Evolutionary conservation across 2,329 filamentous ascomycete genomes (phyloP).

Genomic region (Colletotrichum shisoi): DNA sequence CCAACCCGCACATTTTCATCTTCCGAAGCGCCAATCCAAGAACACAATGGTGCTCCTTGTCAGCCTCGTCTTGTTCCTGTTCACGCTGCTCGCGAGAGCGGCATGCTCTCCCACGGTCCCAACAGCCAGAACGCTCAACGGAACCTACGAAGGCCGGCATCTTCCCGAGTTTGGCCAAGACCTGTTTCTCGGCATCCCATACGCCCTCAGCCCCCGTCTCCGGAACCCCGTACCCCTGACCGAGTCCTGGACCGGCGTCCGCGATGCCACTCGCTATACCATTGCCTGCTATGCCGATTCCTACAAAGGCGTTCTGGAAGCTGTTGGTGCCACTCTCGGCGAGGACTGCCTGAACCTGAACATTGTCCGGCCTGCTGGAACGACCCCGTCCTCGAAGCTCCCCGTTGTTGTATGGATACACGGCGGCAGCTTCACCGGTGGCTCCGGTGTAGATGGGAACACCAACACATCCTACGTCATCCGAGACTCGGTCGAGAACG

Average conservation of each 20-base stretch:
- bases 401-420: slow-evolving; percentile 68
- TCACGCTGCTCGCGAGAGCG: slow-evolving; percentile 6
- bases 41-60: background rate
- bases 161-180: slow-evolving; percentile 53
- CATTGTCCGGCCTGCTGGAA: slow-evolving; percentile 60
- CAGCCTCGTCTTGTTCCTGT: background rate
- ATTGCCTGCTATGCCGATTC: slow-evolving; percentile 49
- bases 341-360: slow-evolving; percentile 71
- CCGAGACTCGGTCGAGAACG: slow-evolving; percentile 53
- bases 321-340: slow-evolving; percentile 44
- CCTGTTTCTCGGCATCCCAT: slow-evolving; percentile 60
- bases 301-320: background rate
- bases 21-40: background rate
- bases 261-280: slow-evolving; percentile 55
- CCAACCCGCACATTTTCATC: background rate
- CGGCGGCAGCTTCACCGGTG: slow-evolving; percentile 48
- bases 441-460: slow-evolving; percentile 52
- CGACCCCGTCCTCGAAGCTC: slow-evolving; percentile 48
- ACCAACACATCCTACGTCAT: slow-evolving; percentile 70
- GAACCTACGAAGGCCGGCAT: slow-evolving; percentile 52
- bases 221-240: slow-evolving; percentile 58
- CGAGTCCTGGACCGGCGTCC: slow-evolving; percentile 51
- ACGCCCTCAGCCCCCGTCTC: slow-evolving; percentile 58
- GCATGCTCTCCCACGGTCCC: background rate
- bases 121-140: slow-evolving; percentile 44